A percentile compares a stretch with the other conserved stretches of the same genome.
Conservation (phyloP, 495 filamentous ascomycete species). For the Sabuloglossum arenarium region DNA sequence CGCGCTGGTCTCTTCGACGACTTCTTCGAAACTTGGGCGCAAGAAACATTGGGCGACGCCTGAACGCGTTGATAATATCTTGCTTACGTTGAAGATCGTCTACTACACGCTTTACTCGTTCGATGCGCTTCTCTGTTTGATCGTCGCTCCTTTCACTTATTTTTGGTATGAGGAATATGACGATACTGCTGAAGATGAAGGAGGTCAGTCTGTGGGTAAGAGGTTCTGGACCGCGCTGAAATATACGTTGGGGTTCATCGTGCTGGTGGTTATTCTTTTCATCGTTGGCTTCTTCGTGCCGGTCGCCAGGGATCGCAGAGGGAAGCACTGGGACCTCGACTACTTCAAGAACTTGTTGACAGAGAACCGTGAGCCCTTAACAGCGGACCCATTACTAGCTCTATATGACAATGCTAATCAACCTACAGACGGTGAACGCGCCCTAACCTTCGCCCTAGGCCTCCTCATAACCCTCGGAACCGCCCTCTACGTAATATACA, state of each 20-base stretch:
- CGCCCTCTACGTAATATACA: conserved; percentile 70
- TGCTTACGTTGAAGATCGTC: conserved; percentile 59
- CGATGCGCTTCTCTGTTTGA: conserved; percentile 75
- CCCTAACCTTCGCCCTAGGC: conserved; percentile 71
- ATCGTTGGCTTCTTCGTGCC: conserved; percentile 86
- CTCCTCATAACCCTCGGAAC: conserved; percentile 71
- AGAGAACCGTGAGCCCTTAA: conserved; percentile 45
- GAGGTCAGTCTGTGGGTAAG: conserved; percentile 42
- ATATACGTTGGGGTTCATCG: conserved; percentile 72
- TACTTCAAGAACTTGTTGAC: conserved; percentile 72
- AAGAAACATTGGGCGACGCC: conserved; percentile 92
- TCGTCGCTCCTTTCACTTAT: conserved; percentile 88
- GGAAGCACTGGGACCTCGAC: conserved; percentile 51
- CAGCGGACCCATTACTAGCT: neutral
- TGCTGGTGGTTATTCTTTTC: conserved; percentile 64
- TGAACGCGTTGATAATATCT: conserved; percentile 50
- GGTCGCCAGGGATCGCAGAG: conserved; percentile 37
- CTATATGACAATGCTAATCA: neutral
- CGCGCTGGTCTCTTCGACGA: conserved; percentile 78
- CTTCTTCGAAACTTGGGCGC: conserved; percentile 46
- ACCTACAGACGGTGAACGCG: conserved; percentile 59
- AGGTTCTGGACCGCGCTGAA: conserved; percentile 69
- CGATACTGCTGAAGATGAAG: conserved; percentile 58
- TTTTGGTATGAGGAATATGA: conserved; percentile 98
- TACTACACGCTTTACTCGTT: conserved; percentile 87